Evolutionary conservation across 2,329 filamentous ascomycete species (phyloP), one percentile per base, ranked within the genome.

Genomic region (Colletotrichum musae): DNA sequence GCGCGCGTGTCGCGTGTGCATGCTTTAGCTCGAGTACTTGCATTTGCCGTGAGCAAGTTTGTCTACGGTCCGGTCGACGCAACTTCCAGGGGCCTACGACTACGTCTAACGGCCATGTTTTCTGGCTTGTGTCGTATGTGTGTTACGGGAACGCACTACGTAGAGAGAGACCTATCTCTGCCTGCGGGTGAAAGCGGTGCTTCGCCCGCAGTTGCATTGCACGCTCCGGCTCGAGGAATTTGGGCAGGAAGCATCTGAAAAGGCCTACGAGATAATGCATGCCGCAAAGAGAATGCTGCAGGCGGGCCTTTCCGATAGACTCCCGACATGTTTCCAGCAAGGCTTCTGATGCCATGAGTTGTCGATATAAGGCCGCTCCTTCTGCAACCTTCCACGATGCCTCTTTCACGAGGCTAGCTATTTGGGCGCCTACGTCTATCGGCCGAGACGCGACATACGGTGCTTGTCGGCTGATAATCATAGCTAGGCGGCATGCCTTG

Each of bases 31-130:
- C 16, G 32, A 18, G 36, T n/a, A 43, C 15, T 39, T 21, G 41
- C 58, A 26, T 45, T 39, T 60, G 28, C 32, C 12, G 54, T 28
- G 28, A 60, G 47, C 58, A 60, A 50, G 18, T 52, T 60, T 60
- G 6, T 47, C 16, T 45, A 21, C 45, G 13, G 21, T 26, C 21
- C 26, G 21, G 24, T 50, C 15, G 18, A 13, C 32, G 7, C 18
- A 41, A 45, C 41, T 24, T 6, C 12, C 18, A 4, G 41, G 41
- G 13, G 41, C 41, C 41, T 6, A 13, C 41, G 32, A 10, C 32
- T 10, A 36, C 32, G 32, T 10, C 9, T 4, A 15, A 43, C 41
- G 41, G 5, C 13, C 6, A 43, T n/a, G 13, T 43, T 15, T 4
- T 15, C 41, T 10, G 10, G 6, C 41, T 43, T n/a, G 15, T 15